Conservation (phyloP, 257 asterid species). For the Oldenlandia corymbosa region DNA sequence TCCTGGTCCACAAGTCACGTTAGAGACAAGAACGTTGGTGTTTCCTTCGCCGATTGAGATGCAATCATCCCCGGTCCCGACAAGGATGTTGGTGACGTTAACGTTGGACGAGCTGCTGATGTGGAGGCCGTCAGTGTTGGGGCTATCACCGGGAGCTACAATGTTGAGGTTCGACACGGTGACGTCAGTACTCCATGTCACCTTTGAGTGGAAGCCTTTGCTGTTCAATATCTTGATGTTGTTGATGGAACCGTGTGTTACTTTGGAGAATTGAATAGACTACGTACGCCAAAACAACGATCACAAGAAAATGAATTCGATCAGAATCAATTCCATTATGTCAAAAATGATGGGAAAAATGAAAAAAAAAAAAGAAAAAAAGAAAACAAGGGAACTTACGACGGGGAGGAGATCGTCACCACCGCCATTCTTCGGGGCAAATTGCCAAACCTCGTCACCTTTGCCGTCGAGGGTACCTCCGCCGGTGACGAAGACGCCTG, state of each 20-base stretch:
- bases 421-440: constrained; percentile 17
- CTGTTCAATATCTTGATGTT: constrained; percentile 3
- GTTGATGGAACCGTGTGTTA: not conserved
- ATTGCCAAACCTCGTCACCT: constrained; percentile 37
- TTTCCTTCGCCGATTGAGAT: constrained; percentile 47
- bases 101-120: constrained; percentile 10
- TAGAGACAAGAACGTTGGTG: constrained; percentile 22
- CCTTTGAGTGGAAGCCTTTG: constrained; percentile 17
- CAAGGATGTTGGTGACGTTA: constrained; percentile 3
- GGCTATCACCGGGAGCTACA: constrained; percentile 15
- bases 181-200: not conserved
- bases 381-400: constrained; percentile 11
- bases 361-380: no score
- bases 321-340: no score
- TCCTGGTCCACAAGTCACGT: constrained; percentile 52
- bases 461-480: constrained; percentile 59
- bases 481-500: constrained; percentile 42
- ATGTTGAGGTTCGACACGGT: not conserved
- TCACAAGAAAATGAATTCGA: no score
- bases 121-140: constrained; percentile 20
- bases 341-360: no score
- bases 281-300: not conserved
- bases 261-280: constrained; percentile 7
- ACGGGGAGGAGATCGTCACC: constrained; percentile 22
- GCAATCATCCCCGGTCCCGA: constrained; percentile 48